These are phyloP conservation scores for Paramecium biaurelia DNA, from an alignment of 73 alveolate genomes.

Conservation along the genomic window DNA sequence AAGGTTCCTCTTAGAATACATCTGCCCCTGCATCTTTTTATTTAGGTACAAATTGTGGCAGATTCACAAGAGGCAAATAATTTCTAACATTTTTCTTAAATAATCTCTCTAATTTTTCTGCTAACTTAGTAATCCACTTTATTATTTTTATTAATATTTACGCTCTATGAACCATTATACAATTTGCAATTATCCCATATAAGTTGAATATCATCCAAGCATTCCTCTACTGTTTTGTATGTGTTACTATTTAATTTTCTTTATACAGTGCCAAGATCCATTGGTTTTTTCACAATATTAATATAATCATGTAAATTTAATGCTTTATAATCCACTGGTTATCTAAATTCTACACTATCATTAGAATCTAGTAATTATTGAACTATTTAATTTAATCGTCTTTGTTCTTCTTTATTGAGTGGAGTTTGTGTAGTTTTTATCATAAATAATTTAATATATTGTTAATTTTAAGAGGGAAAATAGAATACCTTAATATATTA, in stretches of 20 bases:
- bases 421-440: background rate
- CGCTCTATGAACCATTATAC: conserved; percentile 64
- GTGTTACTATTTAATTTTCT: conserved; percentile 60
- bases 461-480: background rate
- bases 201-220: conserved; percentile 64
- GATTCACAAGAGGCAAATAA: background rate
- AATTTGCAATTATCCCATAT: conserved; percentile 80
- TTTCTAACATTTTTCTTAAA: conserved; percentile 24
- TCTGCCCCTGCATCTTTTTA: background rate
- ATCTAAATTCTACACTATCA: conserved; percentile 66
- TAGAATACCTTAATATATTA: background rate
- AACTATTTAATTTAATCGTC: conserved; percentile 37
- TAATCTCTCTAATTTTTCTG: conserved; percentile 35
- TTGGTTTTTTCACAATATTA: conserved; percentile 69
- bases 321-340: conserved; percentile 67
- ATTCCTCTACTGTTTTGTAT: conserved; percentile 62
- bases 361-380: conserved; percentile 31
- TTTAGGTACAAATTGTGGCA: background rate
- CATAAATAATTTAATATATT: background rate
- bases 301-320: conserved; percentile 69
- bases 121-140: conserved; percentile 32
- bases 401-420: conserved; percentile 50
- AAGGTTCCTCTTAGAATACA: conserved; percentile 10
- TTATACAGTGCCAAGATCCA: conserved; percentile 74
- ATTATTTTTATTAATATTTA: background rate